These are phyloP conservation scores for Dicorynia guianensis DNA, from an alignment of 306 rosid species.

Conservation along the genomic window DNA sequence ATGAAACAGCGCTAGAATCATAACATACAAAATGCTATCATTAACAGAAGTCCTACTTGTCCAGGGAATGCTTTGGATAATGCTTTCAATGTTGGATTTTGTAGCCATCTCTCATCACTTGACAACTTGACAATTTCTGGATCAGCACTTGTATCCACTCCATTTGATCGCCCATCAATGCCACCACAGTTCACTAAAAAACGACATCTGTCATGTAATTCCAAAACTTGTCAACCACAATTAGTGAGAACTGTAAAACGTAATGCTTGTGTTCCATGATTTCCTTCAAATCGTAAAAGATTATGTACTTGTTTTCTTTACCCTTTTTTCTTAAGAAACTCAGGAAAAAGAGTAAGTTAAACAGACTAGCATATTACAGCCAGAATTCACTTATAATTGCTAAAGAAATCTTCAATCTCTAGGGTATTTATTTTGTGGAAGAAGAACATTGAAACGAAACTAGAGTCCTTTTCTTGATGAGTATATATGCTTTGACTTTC, in stretches of 20 bases:
- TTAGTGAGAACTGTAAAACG: conserved; percentile 19
- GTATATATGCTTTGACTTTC: not conserved
- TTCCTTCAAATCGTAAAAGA: not conserved
- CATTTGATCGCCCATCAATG: conserved; percentile 54
- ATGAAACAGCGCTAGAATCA: conserved; percentile 19
- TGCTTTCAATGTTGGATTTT: conserved; percentile 67
- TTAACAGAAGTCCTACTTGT: conserved; percentile 61
- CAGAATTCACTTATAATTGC: not conserved
- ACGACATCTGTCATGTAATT: conserved; percentile 65
- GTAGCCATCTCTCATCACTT: conserved; percentile 57
- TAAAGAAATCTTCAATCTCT: not conserved
- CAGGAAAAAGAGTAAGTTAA: conserved; percentile 4
- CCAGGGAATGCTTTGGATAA: conserved; percentile 79
- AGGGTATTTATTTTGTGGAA: not conserved
- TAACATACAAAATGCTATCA: conserved; percentile 25
- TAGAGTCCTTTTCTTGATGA: not conserved
- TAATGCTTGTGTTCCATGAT: not conserved
- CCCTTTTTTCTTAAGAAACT: conserved; percentile 3
- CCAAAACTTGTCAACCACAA: conserved; percentile 65
- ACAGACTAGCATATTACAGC: not conserved
- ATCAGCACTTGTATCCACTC: conserved; percentile 34
- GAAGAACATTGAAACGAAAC: conserved; percentile 14
- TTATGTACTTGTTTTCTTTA: not conserved
- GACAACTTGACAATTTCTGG: conserved; percentile 45
- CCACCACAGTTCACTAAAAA: conserved; percentile 95